Evolutionary conservation across 495 filamentous ascomycete genomes (phyloP), one percentile per base, ranked within the genome.

Genomic region (Glonium stellatum): DNA sequence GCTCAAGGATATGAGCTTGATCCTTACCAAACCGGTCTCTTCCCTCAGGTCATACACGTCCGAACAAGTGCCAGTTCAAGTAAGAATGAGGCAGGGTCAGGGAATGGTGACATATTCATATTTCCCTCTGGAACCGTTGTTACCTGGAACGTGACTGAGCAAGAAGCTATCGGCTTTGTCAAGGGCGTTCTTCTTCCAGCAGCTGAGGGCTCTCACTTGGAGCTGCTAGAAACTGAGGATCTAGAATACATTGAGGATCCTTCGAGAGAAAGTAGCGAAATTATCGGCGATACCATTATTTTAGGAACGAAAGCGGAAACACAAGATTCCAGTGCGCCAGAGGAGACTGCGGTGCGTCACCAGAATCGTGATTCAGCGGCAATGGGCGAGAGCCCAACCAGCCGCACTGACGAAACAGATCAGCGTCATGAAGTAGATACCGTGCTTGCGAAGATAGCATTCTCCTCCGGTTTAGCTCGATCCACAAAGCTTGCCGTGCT

Each of bases 61-160:
- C 81, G 84, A 59, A 88, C 82, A 70, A 80, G 70, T 68, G 85
- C 71, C 57, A 72, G 73, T 18, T 78, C 78, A 22, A 83, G 80
- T 55, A 81, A 89, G 50, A 72, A 77, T 2, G 76, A 81, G 42
- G 83, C 88, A 68, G 81, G 83, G 0, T 72, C 79, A 34, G 82
- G 80, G 59, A 70, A 75, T 54, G 91, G 90, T 12, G 93, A 97
- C 70, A 80, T 97, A 13, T 97, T 97, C 64, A 84, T 98, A n/a
- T 98, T 98, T 66, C 90, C 93, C 5, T 96, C 92, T 0, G 93
- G 93, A 2, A 95, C 90, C n/a, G 82, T 97, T 4, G 93, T 97
- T 9, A 82, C 88, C 31, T 98, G 93, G 93, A 84, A 84, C 6
- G 78, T 96, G 1, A 84, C 88, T 0, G 79, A 88, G 55, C 82